Conservation (phyloP, 2,329 filamentous ascomycete species). For the Parafenestella ontariensis region DNA sequence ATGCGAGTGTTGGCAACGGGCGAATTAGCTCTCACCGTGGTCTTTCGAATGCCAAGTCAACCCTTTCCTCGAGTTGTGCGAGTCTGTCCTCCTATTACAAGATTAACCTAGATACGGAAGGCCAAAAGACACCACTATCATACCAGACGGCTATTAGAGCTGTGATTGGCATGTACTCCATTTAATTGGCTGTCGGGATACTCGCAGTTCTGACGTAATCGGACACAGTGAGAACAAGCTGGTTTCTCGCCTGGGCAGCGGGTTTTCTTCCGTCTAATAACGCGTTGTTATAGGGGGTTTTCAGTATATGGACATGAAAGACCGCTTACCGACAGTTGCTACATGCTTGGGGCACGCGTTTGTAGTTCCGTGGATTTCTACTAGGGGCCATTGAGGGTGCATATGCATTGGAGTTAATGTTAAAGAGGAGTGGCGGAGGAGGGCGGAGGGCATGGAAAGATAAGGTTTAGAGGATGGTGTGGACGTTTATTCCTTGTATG, state of each 20-base stretch:
- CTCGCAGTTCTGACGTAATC: neutral
- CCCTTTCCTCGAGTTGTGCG: neutral
- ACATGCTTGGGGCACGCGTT: conserved; percentile 2
- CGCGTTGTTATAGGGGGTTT: neutral
- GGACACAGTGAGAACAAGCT: neutral
- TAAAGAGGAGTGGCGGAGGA: neutral
- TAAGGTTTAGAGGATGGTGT: neutral
- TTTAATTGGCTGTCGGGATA: neutral
- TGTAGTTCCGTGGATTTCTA: conserved; percentile 1
- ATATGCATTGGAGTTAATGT: neutral
- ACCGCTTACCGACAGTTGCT: neutral
- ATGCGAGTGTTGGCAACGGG: neutral
- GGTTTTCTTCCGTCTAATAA: neutral
- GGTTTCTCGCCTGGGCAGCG: conserved; percentile 2
- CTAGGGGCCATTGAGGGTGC: neutral
- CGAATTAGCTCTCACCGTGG: neutral
- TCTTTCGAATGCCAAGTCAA: neutral
- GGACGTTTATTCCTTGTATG: neutral
- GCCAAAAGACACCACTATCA: neutral
- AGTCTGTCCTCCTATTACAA: neutral
- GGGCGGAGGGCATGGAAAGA: neutral
- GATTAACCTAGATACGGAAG: neutral
- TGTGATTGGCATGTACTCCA: neutral
- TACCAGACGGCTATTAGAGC: neutral
- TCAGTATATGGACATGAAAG: no score